Base-by-base conservation (phyloP, 139 green algal genomes). In the Desmodesmus armatus region DNA sequence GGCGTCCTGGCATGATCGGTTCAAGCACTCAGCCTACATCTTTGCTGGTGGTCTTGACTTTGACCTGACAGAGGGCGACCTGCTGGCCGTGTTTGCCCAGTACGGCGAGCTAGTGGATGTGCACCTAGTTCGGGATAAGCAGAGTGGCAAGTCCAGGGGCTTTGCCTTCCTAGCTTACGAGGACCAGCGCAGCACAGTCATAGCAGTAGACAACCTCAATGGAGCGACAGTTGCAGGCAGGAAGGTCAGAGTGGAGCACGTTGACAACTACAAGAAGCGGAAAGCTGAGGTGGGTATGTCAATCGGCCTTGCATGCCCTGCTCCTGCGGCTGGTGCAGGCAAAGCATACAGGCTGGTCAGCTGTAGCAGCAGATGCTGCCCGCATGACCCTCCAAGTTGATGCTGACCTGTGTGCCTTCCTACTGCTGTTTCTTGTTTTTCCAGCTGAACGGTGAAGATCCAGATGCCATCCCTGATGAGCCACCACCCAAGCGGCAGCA, bases 151-250 rank as follows among this genome's bases (percentile, higher is more conserved):
- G 83, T 96, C 92, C 0, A 93, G 86, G 40, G 96, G 96, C 17
- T 99, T 99, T 89, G 96, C 95, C 0, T 99, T 99, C 65, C 41
- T 99, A 3, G 97, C 97, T 7, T 99, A 99, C 78, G 96, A 98
- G 71, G 97, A 99, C 91, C 97, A 99, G 91, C 92, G 96, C n/a
- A 97, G 91, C 87, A 99, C 97, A 0, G 93, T 98, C 17, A 83
- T 99, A 25, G 95, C 97, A 13, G 96, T 99, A 39, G 98, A 99
- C 91, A 99, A 99, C 90, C 85, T 99, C 9, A 98, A 92, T 80
- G 97, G 97, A 17, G 92, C 96, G 0, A 92, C 80, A 5, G 96
- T 99, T 25, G 90, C 88, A 0, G 94, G 94, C 0, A 91, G 97
- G 23, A 96, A 87, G 19, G 87, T 99, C 2, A 78, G 91, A 0